Conservation (phyloP, 352 stramenopile genomes). For the Peronosclerospora sorghi region DNA sequence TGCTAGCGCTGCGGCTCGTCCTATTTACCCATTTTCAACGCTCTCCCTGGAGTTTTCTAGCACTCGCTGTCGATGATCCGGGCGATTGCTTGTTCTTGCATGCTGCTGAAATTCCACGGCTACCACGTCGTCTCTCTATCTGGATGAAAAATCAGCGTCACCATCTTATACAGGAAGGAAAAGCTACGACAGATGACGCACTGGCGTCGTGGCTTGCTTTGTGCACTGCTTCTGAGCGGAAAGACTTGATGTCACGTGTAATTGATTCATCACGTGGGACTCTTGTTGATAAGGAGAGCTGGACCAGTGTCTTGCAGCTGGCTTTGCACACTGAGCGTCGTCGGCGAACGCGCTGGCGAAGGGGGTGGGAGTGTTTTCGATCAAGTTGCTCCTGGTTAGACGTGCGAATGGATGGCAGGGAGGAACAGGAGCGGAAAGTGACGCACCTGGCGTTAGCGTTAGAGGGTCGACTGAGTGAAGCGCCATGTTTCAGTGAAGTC, state of each 20-base stretch:
- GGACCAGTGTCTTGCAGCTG: conserved; percentile 22
- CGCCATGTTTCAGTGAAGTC: conserved; percentile 23
- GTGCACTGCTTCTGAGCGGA: conserved; percentile 28
- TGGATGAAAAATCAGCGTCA: conserved; percentile 15
- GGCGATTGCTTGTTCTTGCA: conserved; percentile 12
- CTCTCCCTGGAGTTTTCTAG: conserved; percentile 50
- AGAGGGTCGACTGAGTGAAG: conserved; percentile 36
- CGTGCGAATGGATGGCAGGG: conserved; percentile 21
- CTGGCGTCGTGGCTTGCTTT: conserved; percentile 16
- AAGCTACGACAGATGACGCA: background rate
- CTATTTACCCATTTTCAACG: conserved; percentile 50
- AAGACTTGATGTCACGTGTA: conserved; percentile 15
- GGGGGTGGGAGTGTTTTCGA: conserved; percentile 64
- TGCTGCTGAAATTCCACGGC: conserved; percentile 5
- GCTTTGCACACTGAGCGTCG: conserved; percentile 20
- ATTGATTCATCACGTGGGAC: background rate
- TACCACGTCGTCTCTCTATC: conserved; percentile 14
- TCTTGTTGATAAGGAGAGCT: conserved; percentile 4
- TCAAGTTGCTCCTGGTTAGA: conserved; percentile 47
- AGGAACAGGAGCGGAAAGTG: conserved; percentile 4
- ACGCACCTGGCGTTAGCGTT: conserved; percentile 41
- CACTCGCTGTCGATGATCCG: conserved; percentile 13
- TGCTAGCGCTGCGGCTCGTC: conserved; percentile 50
- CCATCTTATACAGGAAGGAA: conserved; percentile 4
- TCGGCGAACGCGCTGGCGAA: conserved; percentile 26